phyloP scores from a whole-genome alignment of 192 early-diverging fungal species.

The Martensiomyces pterosporus region DNA sequence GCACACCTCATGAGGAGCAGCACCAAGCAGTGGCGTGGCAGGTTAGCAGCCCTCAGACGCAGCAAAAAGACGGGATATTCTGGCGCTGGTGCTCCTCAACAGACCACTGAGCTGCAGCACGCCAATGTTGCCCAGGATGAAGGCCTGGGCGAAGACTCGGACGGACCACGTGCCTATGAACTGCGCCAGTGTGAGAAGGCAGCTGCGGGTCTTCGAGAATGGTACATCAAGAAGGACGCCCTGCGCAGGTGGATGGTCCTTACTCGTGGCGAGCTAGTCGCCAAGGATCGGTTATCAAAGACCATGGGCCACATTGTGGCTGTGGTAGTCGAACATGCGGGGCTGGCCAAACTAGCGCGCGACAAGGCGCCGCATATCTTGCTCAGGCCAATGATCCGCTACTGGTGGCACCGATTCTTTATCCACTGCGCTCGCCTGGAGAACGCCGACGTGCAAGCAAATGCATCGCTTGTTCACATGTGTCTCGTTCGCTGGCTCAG shows the following conservation, averaged over 20 bases:
- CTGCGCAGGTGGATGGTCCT: constrained; percentile 15
- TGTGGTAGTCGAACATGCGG: constrained; percentile 4
- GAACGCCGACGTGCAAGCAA: constrained; percentile 12
- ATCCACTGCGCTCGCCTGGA: constrained; percentile 3
- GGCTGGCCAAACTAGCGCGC: constrained; percentile 7
- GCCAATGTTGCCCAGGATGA: background rate
- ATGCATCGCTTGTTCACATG: constrained; percentile 14
- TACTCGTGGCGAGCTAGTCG: constrained; percentile 16
- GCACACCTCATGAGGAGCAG: constrained; percentile 3
- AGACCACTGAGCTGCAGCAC: background rate
- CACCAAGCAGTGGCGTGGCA: background rate
- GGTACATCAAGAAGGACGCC: background rate
- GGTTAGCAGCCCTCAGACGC: background rate
- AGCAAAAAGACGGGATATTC: background rate
- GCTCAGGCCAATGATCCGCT: constrained; percentile 1
- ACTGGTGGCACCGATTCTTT: constrained; percentile 11
- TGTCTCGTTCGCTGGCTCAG: constrained; percentile 27
- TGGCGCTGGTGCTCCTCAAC: background rate
- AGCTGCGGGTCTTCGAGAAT: constrained; percentile 10
- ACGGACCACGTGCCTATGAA: background rate
- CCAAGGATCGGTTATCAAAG: constrained; percentile 3
- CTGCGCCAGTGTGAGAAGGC: background rate
- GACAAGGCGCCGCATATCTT: constrained; percentile 8
- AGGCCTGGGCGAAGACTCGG: background rate
- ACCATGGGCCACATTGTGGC: constrained; percentile 1